Evolutionary conservation across 495 filamentous ascomycete species (phyloP).

Genomic region (Neurospora cerealis): DNA sequence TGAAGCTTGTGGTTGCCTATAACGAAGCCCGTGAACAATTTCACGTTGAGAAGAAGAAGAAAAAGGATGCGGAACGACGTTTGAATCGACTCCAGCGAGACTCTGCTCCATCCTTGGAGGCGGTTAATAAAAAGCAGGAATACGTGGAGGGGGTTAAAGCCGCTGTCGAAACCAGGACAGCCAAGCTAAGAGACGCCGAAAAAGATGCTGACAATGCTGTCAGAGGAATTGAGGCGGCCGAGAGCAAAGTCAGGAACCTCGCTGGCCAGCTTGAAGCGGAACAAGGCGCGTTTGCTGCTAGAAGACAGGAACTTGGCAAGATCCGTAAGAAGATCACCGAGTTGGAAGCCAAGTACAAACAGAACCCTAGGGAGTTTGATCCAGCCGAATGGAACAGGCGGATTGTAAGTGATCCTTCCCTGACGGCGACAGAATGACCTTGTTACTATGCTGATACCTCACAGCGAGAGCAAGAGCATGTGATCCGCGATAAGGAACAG

Average conservation of each 20-base stretch:
- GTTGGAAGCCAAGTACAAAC: conserved; percentile 33
- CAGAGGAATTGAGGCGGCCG: conserved; percentile 39
- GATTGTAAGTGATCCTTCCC: conserved; percentile 33
- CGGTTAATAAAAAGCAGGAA: conserved; percentile 53
- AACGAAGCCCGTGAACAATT: conserved; percentile 28
- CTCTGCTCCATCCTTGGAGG: conserved; percentile 55
- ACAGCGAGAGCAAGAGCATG: conserved; percentile 35
- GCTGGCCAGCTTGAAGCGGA: conserved; percentile 49
- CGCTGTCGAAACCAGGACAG: conserved; percentile 43
- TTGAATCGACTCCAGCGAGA: conserved; percentile 48
- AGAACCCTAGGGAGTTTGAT: conserved; percentile 39
- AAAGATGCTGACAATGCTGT: conserved; percentile 38
- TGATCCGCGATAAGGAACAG: conserved; percentile 32
- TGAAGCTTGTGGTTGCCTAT: conserved; percentile 59
- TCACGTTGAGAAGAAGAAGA: conserved; percentile 37
- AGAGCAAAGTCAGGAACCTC: conserved; percentile 46
- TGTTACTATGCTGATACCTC: conserved; percentile 5
- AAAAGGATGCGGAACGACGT: conserved; percentile 36
- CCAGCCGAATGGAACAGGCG: conserved; percentile 41
- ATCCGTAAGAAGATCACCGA: conserved; percentile 33
- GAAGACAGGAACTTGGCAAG: conserved; percentile 41
- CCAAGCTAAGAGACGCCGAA: conserved; percentile 42
- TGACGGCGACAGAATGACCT: not conserved
- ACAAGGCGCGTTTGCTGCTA: conserved; percentile 34
- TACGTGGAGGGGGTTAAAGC: conserved; percentile 41